phyloP scores from a whole-genome alignment of 1,284 basidiomycete species.

The Ceratorhiza oryzae-sativae region DNA sequence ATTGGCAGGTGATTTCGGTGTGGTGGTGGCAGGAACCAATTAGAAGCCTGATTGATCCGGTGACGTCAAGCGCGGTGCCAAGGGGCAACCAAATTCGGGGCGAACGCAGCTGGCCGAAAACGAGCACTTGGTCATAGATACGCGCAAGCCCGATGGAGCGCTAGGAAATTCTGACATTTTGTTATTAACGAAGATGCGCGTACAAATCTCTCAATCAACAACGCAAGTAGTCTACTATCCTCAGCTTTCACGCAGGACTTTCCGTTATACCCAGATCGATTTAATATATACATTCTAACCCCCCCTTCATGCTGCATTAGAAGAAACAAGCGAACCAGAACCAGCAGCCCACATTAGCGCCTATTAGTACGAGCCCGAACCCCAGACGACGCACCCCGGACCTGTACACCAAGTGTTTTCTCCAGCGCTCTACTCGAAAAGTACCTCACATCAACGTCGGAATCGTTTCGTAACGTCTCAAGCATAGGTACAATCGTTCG shows the following conservation, averaged over 20 bases:
- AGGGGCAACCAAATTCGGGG: not conserved
- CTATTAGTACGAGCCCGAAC: not conserved
- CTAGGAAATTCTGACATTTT: constrained; percentile 33
- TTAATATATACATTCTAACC: constrained; percentile 40
- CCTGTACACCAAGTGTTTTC: constrained; percentile 53
- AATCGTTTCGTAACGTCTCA: constrained; percentile 88
- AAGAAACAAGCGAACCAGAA: not conserved
- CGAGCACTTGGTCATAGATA: too few relatives aligned
- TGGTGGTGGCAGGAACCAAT: constrained; percentile 23
- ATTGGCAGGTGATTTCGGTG: constrained; percentile 4
- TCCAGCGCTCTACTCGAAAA: constrained; percentile 77
- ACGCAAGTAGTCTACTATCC: constrained; percentile 37
- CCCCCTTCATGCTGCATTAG: constrained; percentile 13
- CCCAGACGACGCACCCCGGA: constrained; percentile 36
- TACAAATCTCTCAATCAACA: constrained; percentile 38
- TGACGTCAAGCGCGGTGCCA: not conserved
- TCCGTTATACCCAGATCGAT: constrained; percentile 38
- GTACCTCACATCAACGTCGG: constrained; percentile 95
- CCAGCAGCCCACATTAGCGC: constrained; percentile 1
- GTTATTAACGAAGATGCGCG: constrained; percentile 36
- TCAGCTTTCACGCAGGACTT: constrained; percentile 34
- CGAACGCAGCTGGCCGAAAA: not conserved
- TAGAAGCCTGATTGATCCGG: constrained; percentile 22
- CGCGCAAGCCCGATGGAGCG: not conserved
- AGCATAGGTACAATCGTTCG: constrained; percentile 82